Evolutionary conservation across 441 rosid genomes (phyloP), one percentile per base, ranked within the genome.

Genomic region (Macaranga tanarius): DNA sequence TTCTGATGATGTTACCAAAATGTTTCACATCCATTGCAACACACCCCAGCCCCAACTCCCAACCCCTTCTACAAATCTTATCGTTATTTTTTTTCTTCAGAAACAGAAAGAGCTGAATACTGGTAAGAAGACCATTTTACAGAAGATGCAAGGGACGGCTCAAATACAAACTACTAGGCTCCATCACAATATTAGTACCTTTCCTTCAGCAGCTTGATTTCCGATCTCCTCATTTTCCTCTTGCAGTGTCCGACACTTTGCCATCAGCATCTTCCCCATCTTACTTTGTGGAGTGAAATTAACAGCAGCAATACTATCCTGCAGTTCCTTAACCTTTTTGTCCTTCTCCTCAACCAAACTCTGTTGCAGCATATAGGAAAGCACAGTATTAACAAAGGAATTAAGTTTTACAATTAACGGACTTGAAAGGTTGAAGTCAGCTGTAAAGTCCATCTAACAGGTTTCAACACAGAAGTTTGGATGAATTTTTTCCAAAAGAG

Each of bases 171-270:
- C 65, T 66, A 25, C 16, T 12, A 66, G 58, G 38, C 63, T 16
- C 42, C 50, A 68, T 11, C 20, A 65, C 23, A 73, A 19, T 55
- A 67, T 40, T 60, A 52, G 59, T 78, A 92, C 98, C 97, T 92
- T 92, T 78, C 99, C 99, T 81, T 93, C 99, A 58, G 95, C 87
- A 65, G 96, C 97, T 85, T 90, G 97, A 78, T 86, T 87, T 63
- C 98, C 99, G 74, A 96, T 92, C 85, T 96, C 99, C 77, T 93
- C 97, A 71, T 96, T 96, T 88, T 96, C 99, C 82, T 93, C 98
- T 76, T 88, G 96, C 80, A 92, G 79, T 65, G 99, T 93, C 82
- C 87, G 89, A 76, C 98, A 93, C 78, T 96, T 96, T 28, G 94
- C 93, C 97, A 96, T 89, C 77, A 96, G 89, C 95, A 94, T 87